Evolutionary conservation across 73 alveolate genomes (phyloP), one percentile per base, ranked within the genome.

Genomic region (Paramecium primaurelia): DNA sequence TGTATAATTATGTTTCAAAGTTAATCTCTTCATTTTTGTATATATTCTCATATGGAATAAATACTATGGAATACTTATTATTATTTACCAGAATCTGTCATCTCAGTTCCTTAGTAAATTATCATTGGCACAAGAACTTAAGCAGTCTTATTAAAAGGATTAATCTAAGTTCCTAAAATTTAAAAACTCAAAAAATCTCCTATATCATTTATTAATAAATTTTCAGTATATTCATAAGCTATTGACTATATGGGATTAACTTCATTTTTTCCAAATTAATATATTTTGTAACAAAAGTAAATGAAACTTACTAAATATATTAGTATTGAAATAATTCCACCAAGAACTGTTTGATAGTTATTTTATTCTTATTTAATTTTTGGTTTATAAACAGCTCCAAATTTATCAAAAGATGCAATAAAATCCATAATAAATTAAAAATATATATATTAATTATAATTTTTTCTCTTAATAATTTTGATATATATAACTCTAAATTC

Each of bases 341-440:
- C 84, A 1, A 64, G 6, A 3, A 64, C 42, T 14, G 84, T 64
- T 9, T 64, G 8, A 14, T 64, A 64, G 47, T 64, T 64, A 2
- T 64, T 64, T 14, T 12, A 12, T 64, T 64, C 84, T 34, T 64
- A 32, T 16, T 64, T 64, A 1, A 64, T 7, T 64, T 64, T 64
- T 8, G 69, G 47, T 28, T 64, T 64, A 34, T 64, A 64, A 14
- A 34, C 28, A 4, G 84, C 84, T 12, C 51, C 84, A 64, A 64
- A 64, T 64, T 64, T 64, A 34, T 64, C 84, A 64, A 64, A 64
- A 64, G 47, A 64, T 64, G 84, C 84, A 64, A 64, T 28, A 64
- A 64, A 64, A 25, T 64, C 84, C 84, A 64, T 64, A 8, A 4
- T 59, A 22, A 59, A 49, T 8, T 8, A 49, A 12, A 4, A 45